Evolutionary conservation across 2,329 filamentous ascomycete genomes (phyloP), one percentile per base, ranked within the genome.

Genomic region (Microdochium bolleyi): DNA sequence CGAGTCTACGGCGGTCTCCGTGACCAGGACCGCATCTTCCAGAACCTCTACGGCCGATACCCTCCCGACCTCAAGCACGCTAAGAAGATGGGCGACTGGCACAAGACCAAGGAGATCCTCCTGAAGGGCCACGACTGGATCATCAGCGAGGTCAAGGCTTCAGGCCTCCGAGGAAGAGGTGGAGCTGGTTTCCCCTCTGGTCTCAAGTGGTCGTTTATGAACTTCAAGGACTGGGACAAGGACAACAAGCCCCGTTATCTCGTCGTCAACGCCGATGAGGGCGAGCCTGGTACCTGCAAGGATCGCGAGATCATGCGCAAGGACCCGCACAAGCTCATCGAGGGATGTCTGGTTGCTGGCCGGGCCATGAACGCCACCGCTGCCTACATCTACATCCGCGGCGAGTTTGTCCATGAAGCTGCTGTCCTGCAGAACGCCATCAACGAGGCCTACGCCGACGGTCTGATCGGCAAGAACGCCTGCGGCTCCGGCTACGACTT

Each of bases 141-240:
- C 71, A 97, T 99, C 66, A 87, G 87, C 61, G 94, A 99, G 75
- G 83, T 99, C 75, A 99, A 99, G 82, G 84, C 92, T 25, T 99
- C 94, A 13, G 94, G 94, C 64, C 83, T 99, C 58, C 85, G 94
- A 73, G 94, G 94, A 64, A 88, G 94, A 76, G 94, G 94, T 73
- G 94, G 94, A 74, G 94, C 94, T 72, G 94, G 94, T 66, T 99
- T 99, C 72, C 94, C 94, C 57, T 97, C 92, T 38, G 94, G 94
- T 58, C 78, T 99, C 79, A 99, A 99, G 92, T 99, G 94, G 89
- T 96, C 92, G 50, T 99, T 99, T 74, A 99, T 99, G 94, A 99
- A 99, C 80, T 92, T 92, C 80, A 96, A 96, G 76, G 94, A 91
- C 65, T 99, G 94, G 94, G 92, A 99, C 66, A 95, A 99, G 76